Base-by-base conservation (phyloP, 2,329 filamentous ascomycete species). In the Alternaria gaisen region DNA sequence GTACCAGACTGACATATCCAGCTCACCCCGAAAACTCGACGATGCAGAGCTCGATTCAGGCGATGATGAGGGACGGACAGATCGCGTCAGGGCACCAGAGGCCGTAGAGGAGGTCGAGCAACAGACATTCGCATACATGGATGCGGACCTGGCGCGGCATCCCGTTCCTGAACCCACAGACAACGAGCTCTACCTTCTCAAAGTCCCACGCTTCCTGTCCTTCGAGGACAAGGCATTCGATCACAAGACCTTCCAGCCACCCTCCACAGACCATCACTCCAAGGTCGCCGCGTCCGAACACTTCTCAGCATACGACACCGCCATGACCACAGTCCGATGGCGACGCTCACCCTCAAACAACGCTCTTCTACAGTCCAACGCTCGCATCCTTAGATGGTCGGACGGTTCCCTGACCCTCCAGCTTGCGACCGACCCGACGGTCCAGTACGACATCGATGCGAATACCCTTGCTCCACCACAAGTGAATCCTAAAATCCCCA, bases 341-440 rank as follows among this genome's bases (percentile, higher is more conserved):
- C 87, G 90, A 55, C 87, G 85, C 71, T 88, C 92, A 59, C 83
- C 88, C 10, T 84, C 84, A n/a, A 80, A 89, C 57, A 90, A 87
- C 1, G 85, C 86, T 50, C 82, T 88, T 63, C 82, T 93, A 12
- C 87, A 91, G 73, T 93, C 91, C 72, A 94, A 94, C 74, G 87
- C 91, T 3, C 86, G 89, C 64, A 81, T 94, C 30, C 87, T 92
- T 72, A 86, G 87, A 68, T 94, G 91, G 91, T 92, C 89, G 63
- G 91, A 94, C 72, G 91, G 91, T 28, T 92, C 90, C 4, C 81
- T 92, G 16, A 93, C 91, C 11, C 82, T 94, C 24, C 87, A 90
- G n/a, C 83, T 94, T 24, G 91, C 91, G 14, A 88, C 87, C 60
- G 84, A 87, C 38, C 86, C 87, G 2, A 82, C 79, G 36, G 88